Evolutionary conservation across 306 rosid species (phyloP), one percentile per base, ranked within the genome.

Genomic region (Begonia peltatifolia): DNA sequence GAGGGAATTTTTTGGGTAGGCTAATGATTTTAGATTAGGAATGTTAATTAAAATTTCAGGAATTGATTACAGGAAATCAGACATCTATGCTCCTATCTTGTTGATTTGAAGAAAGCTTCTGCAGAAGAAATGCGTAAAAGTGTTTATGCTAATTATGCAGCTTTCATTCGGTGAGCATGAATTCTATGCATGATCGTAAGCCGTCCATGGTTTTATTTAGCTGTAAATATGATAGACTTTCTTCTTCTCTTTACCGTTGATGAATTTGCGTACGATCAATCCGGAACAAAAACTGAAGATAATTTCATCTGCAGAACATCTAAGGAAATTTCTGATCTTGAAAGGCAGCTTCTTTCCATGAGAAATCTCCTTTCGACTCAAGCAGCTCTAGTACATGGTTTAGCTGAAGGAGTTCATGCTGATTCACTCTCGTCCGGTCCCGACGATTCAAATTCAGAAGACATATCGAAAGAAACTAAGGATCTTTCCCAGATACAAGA

Each of bases 101-200:
- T 68, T 38, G 94, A 90, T 14, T 71, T 90, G 46, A 90, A 83
- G 77, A 90, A 71, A 66, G 95, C 95, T n/a, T 85, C 97, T 7
- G 97, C 95, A 0, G 97, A 90, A 70, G 95, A 90, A 85, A 90
- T 90, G 97, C 90, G 97, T 10, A 82, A 41, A 63, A 85, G 95
- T 63, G 95, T 90, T 47, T 84, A 82, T 52, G 87, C 95, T 62
- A 90, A 85, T 56, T 90, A 90, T 61, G 65, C 87, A 1, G 85
- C 97, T 44, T 90, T 85, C 81, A 85, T 90, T 38, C 94, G 95
- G 97, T 85, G 44, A 76, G 65, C 53, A 42, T 2, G 38, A 30
- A 30, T 30, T 5, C 2, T 20, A 20, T 20, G 23, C 23, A 20
- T 20, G 23, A 20, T 20, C 23, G 23, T 2, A 20, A 20, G 23